Evolutionary conservation across 352 stramenopile species (phyloP).

Genomic region (Pythium scleroteichum): DNA sequence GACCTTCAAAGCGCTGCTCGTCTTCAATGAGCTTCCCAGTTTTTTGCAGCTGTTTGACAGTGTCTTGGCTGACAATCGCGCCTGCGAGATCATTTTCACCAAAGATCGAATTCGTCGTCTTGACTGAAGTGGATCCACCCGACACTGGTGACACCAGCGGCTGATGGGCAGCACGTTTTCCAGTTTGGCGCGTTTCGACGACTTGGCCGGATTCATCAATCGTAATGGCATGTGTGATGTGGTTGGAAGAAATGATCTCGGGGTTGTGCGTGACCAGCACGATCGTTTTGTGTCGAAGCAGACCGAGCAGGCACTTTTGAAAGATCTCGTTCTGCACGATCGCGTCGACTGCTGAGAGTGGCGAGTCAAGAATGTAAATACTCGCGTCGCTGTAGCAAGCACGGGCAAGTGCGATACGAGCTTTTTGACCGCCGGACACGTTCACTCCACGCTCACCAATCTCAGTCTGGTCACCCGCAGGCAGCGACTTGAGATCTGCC

Average conservation of each 20-base stretch:
- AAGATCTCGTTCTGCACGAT: slow-evolving; percentile 92
- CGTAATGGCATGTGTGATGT: slow-evolving; percentile 16
- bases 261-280: slow-evolving; percentile 27
- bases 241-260: slow-evolving; percentile 22
- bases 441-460: slow-evolving; percentile 62
- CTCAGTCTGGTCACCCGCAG: slow-evolving; percentile 69
- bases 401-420: slow-evolving; percentile 51
- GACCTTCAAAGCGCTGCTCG: slow-evolving; percentile 33
- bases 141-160: slow-evolving; percentile 27
- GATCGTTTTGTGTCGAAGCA: slow-evolving; percentile 24
- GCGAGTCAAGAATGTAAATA: slow-evolving; percentile 89
- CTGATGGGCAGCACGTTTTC: slow-evolving; percentile 44
- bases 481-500: slow-evolving; percentile 44
- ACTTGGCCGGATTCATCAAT: slow-evolving; percentile 9
- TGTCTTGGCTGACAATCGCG: neutral
- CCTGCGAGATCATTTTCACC: neutral
- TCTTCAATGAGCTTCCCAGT: slow-evolving; percentile 24
- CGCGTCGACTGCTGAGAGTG: slow-evolving; percentile 88
- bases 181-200: slow-evolving; percentile 45
- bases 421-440: slow-evolving; percentile 54
- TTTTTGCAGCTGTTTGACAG: neutral
- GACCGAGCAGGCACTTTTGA: slow-evolving; percentile 22
- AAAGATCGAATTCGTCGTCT: neutral
- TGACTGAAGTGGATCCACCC: neutral
- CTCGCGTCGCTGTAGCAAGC: slow-evolving; percentile 55